Conservation (phyloP, 2,329 filamentous ascomycete genomes). For the Chalaropsis thielavioides region DNA sequence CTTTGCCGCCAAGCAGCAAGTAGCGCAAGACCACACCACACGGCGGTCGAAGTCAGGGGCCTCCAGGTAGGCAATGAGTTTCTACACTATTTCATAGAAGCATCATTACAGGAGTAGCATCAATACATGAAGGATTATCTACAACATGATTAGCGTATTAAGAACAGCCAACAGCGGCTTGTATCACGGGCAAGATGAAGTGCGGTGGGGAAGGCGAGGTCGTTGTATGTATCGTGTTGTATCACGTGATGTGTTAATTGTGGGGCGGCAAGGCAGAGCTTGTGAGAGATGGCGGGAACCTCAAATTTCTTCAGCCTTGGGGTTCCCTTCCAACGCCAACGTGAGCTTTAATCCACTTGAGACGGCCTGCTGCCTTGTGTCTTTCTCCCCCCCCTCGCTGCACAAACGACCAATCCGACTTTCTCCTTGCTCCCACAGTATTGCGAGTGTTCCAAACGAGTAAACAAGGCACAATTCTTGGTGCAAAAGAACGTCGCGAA, state of each 20-base stretch:
- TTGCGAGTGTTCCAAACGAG: not conserved
- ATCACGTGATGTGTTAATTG: constrained; percentile 15
- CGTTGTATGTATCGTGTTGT: not conserved
- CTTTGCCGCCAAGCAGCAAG: constrained; percentile 7
- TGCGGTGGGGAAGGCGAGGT: not conserved
- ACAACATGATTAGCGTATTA: not conserved
- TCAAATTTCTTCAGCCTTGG: constrained; percentile 19
- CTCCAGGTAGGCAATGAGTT: not conserved
- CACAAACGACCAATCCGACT: not conserved
- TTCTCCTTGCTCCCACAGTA: not conserved
- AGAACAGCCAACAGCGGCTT: not conserved
- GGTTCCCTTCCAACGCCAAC: constrained; percentile 2
- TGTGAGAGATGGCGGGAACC: constrained; percentile 9
- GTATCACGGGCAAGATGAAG: not conserved
- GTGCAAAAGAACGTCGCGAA: not conserved
- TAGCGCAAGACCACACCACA: not conserved
- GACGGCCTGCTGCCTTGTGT: not conserved
- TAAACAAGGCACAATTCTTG: not conserved
- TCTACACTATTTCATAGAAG: not conserved
- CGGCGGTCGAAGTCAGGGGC: not conserved
- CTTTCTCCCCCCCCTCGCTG: not conserved
- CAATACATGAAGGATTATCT: constrained; percentile 1
- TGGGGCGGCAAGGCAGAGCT: constrained; percentile 16
- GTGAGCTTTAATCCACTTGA: not conserved
- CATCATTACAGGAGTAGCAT: not conserved